Conservation (phyloP, 192 early-diverging fungal species). For the Backusella circina region DNA sequence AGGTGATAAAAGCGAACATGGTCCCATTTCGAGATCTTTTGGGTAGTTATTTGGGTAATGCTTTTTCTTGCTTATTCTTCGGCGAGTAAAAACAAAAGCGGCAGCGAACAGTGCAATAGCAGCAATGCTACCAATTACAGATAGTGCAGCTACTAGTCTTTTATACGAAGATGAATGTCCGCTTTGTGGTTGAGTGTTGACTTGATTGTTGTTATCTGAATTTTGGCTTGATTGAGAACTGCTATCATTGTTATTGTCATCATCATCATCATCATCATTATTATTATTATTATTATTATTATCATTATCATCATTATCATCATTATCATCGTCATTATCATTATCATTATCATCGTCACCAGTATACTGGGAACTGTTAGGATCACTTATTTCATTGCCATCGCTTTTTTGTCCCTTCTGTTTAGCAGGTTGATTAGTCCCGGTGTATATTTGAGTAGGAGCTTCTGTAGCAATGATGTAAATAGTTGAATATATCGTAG, state of each 20-base stretch:
- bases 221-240: background rate
- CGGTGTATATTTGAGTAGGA: background rate
- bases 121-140: conserved; percentile 10
- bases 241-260: background rate
- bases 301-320: too few relatives aligned
- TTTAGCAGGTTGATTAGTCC: background rate
- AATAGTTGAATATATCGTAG: background rate
- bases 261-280: background rate
- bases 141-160: background rate
- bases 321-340: too few relatives aligned
- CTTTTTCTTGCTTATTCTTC: background rate
- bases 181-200: background rate
- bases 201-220: background rate
- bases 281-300: too few relatives aligned
- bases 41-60: background rate
- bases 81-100: background rate
- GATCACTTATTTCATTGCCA: background rate
- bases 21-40: background rate
- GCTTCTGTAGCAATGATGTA: background rate
- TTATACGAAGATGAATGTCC: background rate
- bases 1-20: background rate
- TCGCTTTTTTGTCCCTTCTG: background rate
- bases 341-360: background rate
- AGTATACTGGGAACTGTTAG: background rate
- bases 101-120: background rate